Percentiles rank a stretch among this genome's conserved stretches.
These are phyloP conservation scores for Diaporthe caulivora DNA, from an alignment of 2,329 filamentous ascomycete species.

Conservation along the genomic window DNA sequence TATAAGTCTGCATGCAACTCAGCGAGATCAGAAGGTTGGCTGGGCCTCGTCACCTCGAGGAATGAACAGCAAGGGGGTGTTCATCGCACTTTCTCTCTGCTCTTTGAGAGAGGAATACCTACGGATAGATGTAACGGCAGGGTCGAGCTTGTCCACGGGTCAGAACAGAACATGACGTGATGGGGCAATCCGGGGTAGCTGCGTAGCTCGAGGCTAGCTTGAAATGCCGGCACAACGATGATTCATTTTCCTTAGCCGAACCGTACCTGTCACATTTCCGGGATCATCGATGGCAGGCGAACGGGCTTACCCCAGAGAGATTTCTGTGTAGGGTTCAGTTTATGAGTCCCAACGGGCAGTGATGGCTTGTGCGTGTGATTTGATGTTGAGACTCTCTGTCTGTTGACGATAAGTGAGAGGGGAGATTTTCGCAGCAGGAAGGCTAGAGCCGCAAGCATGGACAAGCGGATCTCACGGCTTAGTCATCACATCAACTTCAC, in stretches of 20 bases:
- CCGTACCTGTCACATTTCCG: background rate
- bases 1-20: background rate
- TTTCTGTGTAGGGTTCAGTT: too few species aligned
- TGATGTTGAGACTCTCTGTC: too few species aligned
- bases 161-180: background rate
- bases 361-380: background rate
- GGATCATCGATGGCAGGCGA: background rate
- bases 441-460: background rate
- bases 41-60: background rate
- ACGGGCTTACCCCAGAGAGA: background rate
- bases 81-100: background rate
- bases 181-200: conserved; percentile 16
- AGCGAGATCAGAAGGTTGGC: background rate
- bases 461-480: background rate
- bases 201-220: conserved; percentile 1
- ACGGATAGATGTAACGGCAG: background rate
- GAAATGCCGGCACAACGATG: conserved; percentile 15
- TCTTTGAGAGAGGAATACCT: too few species aligned
- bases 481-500: conserved; percentile 10
- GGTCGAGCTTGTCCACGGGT: background rate
- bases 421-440: background rate
- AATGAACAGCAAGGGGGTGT: background rate
- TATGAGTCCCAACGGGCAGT: too few species aligned
- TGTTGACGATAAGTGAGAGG: background rate
- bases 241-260: background rate